These are phyloP conservation scores for Quercus agrifolia DNA, from an alignment of 306 rosid genomes.

Conservation along the genomic window DNA sequence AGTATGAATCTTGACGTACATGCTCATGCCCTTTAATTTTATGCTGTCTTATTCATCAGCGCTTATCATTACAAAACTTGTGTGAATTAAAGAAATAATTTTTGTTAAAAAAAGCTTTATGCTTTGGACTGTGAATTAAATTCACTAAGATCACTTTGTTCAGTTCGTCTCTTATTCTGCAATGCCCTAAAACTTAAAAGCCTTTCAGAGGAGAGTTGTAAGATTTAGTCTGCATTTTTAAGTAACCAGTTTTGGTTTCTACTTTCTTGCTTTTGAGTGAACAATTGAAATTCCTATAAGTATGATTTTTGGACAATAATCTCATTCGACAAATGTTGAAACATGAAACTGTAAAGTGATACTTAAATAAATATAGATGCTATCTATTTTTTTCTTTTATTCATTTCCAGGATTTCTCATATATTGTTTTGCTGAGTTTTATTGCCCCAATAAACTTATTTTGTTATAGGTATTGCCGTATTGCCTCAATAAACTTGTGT, in stretches of 20 bases:
- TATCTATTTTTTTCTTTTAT: background rate
- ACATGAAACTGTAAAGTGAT: background rate
- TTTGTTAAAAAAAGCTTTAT: background rate
- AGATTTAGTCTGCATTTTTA: slow-evolving; percentile 1
- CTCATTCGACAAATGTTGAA: background rate
- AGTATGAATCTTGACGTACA: slow-evolving; percentile 1
- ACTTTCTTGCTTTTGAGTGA: background rate
- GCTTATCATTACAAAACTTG: background rate
- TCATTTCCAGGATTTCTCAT: background rate
- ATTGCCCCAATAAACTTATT: background rate
- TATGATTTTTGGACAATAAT: slow-evolving; percentile 1
- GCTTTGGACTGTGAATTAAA: slow-evolving; percentile 5
- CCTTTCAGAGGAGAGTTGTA: background rate
- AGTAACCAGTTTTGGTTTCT: background rate
- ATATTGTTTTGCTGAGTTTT: background rate
- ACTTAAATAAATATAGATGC: background rate
- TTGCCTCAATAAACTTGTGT: background rate
- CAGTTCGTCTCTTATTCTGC: background rate
- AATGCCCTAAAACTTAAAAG: background rate
- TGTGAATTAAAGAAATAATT: background rate
- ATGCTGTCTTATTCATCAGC: background rate
- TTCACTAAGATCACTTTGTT: background rate
- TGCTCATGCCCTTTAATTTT: slow-evolving; percentile 2
- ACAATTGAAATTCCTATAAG: background rate
- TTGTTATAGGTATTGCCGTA: no score